Base-by-base conservation (phyloP, 164 flowering plant genomes). In the Piper longum region DNA sequence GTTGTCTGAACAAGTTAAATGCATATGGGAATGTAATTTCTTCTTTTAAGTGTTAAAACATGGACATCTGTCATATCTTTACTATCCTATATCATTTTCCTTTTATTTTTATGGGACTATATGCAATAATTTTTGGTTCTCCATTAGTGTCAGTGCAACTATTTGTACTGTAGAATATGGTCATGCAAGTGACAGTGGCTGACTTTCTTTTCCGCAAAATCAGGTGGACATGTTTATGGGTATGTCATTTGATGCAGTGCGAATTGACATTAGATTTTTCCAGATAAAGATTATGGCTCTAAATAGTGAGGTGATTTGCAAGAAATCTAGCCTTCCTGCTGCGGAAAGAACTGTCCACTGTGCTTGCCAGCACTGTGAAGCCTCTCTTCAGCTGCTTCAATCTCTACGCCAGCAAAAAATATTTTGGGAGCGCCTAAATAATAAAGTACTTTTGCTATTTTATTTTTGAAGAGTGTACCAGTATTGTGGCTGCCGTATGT, bases 191-290 rank as follows among this genome's bases (percentile, higher is more conserved):
- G 26, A 4, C 36, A 5, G 12, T 11, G 26, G 39, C 69, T 80
- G 69, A 76, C 68, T 18, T 11, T 54, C 51, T 16, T 59, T 48
- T 61, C 66, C 57, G 68, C 36, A 75, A 40, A 76, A 62, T 60
- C 86, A 95, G 99, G 87, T 86, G 67, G 96, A 91, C 72, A 57
- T 81, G 62, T 91, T 91, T 73, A 84, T 89, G 83, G 90, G 87
- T 70, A 87, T 72, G 55, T 83, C 91, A 66, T 84, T 89, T 81
- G 77, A 84, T 75, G 85, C 95, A 62, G 83, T 91, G 67, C 75
- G 79, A 41, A 45, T 67, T 41, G 81, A 76, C 63, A 69, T 83
- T 60, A 77, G 70, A 58, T 77, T 78, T 75, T 87, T 95, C 52
- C 83, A 82, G 59, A 68, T 63, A 55, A 80, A 72, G 74, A 73